A percentile compares a stretch with the other conserved stretches of the same genome.
Evolutionary conservation across 331 rosid genomes (phyloP).

Genomic region (Ulmus americana): DNA sequence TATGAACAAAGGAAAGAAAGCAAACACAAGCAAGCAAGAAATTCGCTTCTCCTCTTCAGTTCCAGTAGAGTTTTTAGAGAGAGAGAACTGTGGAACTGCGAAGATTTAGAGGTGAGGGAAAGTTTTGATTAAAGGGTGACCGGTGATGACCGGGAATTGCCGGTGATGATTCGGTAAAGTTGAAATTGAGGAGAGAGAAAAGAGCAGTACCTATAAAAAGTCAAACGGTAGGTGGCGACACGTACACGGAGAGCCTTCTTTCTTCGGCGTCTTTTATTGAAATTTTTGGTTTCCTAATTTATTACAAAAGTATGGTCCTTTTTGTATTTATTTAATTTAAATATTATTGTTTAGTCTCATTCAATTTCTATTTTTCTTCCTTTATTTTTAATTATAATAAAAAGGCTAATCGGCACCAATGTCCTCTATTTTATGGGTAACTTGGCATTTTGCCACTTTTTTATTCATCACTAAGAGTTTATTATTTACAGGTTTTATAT

Average conservation of each 20-base stretch:
- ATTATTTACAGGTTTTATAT: too few species aligned
- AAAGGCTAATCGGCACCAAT: too few species aligned
- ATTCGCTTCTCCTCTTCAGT: background rate
- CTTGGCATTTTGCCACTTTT: too few species aligned
- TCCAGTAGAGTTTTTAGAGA: background rate
- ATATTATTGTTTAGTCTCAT: background rate
- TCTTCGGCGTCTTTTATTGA: background rate
- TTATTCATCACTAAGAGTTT: too few species aligned
- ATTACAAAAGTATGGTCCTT: background rate
- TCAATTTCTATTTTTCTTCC: too few species aligned
- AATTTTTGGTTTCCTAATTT: background rate
- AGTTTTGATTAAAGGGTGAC: background rate
- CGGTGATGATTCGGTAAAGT: conserved; percentile 17
- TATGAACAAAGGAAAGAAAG: background rate
- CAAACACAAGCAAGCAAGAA: background rate
- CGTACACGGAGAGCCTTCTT: background rate
- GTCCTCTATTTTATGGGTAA: too few species aligned
- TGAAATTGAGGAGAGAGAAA: background rate
- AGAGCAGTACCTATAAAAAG: background rate
- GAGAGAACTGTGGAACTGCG: background rate
- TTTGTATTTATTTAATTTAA: background rate
- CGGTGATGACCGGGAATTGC: conserved; percentile 18
- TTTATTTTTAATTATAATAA: too few species aligned
- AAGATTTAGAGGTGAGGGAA: background rate
- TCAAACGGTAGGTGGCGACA: conserved; percentile 25